phyloP scores from a whole-genome alignment of 768 basidiomycete species.

The Infundibulicybe gibba region DNA sequence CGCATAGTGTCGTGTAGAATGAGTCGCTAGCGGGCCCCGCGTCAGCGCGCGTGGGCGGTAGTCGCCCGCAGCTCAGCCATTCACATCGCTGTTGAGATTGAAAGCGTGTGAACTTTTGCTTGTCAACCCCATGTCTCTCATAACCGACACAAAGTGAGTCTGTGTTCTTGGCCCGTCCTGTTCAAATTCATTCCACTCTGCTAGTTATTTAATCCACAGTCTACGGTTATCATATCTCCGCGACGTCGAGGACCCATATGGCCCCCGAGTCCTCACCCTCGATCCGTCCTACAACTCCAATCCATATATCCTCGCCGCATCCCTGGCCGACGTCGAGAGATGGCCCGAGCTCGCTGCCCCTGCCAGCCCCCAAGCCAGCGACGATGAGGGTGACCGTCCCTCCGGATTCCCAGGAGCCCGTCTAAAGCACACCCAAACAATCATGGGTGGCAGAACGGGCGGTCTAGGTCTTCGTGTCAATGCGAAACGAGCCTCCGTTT shows the following conservation, averaged over 20 bases:
- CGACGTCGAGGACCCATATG: slow-evolving; percentile 84
- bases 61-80: no score
- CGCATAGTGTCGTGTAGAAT: no score
- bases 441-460: slow-evolving; percentile 73
- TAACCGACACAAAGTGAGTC: slow-evolving; percentile 60
- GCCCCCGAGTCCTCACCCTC: slow-evolving; percentile 75
- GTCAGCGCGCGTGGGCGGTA: no score
- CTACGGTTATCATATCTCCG: slow-evolving; percentile 87
- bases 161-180: background rate
- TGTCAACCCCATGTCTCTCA: slow-evolving; percentile 65
- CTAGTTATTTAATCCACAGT: slow-evolving; percentile 74
- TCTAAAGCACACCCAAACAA: slow-evolving; percentile 85
- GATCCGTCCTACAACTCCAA: slow-evolving; percentile 76
- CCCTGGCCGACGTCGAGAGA: slow-evolving; percentile 70
- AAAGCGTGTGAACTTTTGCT: no score
- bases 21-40: no score
- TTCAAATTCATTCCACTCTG: slow-evolving; percentile 1
- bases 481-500: slow-evolving; percentile 54
- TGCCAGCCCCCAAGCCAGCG: slow-evolving; percentile 66
- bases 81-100: no score
- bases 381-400: slow-evolving; percentile 57
- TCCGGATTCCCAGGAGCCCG: slow-evolving; percentile 47
- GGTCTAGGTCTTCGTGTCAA: slow-evolving; percentile 75
- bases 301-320: slow-evolving; percentile 77
- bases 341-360: slow-evolving; percentile 86